These are phyloP conservation scores for Aspergillus sergii DNA, from an alignment of 2,329 filamentous ascomycete species.

Conservation along the genomic window DNA sequence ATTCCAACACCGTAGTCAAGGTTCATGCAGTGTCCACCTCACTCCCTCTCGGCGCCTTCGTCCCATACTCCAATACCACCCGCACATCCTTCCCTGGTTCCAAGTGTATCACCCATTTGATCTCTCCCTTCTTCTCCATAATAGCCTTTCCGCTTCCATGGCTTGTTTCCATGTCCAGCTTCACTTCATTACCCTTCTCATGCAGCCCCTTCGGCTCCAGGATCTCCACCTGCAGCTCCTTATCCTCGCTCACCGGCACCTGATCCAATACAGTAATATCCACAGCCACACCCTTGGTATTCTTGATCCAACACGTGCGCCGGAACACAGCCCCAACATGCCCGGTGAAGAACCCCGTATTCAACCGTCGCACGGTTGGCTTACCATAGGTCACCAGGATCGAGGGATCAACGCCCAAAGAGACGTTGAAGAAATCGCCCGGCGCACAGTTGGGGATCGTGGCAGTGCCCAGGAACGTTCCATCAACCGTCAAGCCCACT, in stretches of 20 bases:
- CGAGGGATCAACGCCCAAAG: constrained; percentile 35
- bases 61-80: constrained; percentile 64
- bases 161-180: constrained; percentile 33
- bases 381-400: constrained; percentile 35
- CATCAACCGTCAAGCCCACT: constrained; percentile 32
- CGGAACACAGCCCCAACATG: constrained; percentile 34
- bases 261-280: constrained; percentile 35
- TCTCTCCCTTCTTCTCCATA: constrained; percentile 60
- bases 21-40: constrained; percentile 11
- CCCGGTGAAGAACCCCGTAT: constrained; percentile 34
- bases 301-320: constrained; percentile 33
- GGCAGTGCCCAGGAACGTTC: constrained; percentile 31
- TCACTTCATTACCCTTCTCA: constrained; percentile 26
- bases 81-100: constrained; percentile 61
- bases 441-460: constrained; percentile 29
- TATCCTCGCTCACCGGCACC: constrained; percentile 36
- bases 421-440: constrained; percentile 32
- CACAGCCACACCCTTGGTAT: constrained; percentile 31
- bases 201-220: constrained; percentile 31
- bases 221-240: constrained; percentile 32
- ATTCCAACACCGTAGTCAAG: not conserved
- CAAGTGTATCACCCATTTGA: constrained; percentile 61
- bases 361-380: constrained; percentile 29
- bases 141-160: constrained; percentile 60
- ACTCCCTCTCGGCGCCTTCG: constrained; percentile 52